Evolutionary conservation across 192 early-diverging fungal genomes (phyloP).

Genomic region (Coemansia sp.): DNA sequence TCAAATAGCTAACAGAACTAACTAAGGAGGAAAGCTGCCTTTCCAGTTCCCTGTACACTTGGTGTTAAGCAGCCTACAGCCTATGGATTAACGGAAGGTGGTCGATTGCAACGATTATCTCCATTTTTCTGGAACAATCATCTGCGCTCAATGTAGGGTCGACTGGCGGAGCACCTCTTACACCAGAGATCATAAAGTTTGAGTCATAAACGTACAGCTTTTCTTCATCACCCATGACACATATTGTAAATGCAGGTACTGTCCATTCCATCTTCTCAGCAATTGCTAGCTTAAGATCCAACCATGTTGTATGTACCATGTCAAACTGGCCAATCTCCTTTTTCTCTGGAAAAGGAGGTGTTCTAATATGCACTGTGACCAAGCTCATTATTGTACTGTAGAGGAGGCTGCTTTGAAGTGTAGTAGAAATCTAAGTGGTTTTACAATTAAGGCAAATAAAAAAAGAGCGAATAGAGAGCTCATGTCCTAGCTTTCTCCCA

Average conservation of each 20-base stretch:
- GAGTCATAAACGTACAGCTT: background rate
- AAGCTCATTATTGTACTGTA: background rate
- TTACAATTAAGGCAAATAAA: background rate
- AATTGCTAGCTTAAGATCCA: background rate
- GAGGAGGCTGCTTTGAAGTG: background rate
- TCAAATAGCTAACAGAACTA: background rate
- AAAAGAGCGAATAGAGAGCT: background rate
- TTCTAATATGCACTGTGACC: background rate
- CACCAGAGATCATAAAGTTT: background rate
- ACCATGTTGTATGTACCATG: background rate
- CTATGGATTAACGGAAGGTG: background rate
- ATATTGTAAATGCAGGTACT: background rate
- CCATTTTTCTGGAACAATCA: background rate
- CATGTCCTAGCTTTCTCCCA: background rate
- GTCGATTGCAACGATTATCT: background rate
- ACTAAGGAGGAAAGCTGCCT: background rate
- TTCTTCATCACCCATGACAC: background rate
- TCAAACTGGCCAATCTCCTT: background rate
- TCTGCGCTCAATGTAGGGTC: background rate
- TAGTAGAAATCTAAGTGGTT: background rate
- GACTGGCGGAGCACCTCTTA: background rate
- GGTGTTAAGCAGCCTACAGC: background rate
- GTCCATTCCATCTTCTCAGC: background rate
- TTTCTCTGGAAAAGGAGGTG: background rate
- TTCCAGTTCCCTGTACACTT: background rate